These are phyloP conservation scores for Malus hybrid DNA, from an alignment of 331 rosid genomes.

Conservation along the genomic window DNA sequence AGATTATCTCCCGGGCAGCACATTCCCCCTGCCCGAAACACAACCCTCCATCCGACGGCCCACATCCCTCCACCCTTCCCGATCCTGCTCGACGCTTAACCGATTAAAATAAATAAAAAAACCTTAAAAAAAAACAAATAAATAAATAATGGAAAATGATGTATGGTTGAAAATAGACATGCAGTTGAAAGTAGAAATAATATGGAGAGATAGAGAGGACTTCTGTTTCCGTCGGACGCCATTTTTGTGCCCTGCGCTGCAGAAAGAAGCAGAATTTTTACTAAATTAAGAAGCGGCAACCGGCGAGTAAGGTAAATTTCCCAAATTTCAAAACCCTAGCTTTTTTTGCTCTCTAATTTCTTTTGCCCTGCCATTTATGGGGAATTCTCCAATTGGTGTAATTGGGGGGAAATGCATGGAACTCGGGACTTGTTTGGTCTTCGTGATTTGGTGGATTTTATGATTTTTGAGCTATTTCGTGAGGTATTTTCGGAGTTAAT, in stretches of 20 bases:
- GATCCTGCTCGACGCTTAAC: not conserved
- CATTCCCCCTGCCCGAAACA: conserved; percentile 7
- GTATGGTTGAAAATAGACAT: not conserved
- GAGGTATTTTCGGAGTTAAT: not conserved
- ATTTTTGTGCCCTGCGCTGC: not conserved
- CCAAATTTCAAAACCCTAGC: conserved; percentile 26
- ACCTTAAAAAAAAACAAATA: not conserved
- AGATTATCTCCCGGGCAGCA: conserved; percentile 18
- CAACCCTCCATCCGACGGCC: not conserved
- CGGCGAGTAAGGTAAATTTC: conserved; percentile 11
- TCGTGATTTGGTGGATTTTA: not conserved
- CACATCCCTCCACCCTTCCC: not conserved
- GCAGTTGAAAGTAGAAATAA: not conserved
- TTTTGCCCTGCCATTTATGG: not conserved
- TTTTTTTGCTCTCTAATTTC: not conserved
- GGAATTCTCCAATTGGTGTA: not conserved
- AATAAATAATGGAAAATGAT: not conserved
- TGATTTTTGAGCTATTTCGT: not conserved
- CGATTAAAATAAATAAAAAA: not conserved
- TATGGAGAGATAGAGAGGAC: not conserved
- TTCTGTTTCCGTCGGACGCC: not conserved
- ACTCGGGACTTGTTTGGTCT: not conserved
- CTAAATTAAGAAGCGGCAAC: not conserved
- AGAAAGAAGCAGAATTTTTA: not conserved
- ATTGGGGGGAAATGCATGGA: not conserved